Evolutionary conservation across 169 alveolate genomes (phyloP), one percentile per base, ranked within the genome.

Genomic region (Fabrea salina): DNA sequence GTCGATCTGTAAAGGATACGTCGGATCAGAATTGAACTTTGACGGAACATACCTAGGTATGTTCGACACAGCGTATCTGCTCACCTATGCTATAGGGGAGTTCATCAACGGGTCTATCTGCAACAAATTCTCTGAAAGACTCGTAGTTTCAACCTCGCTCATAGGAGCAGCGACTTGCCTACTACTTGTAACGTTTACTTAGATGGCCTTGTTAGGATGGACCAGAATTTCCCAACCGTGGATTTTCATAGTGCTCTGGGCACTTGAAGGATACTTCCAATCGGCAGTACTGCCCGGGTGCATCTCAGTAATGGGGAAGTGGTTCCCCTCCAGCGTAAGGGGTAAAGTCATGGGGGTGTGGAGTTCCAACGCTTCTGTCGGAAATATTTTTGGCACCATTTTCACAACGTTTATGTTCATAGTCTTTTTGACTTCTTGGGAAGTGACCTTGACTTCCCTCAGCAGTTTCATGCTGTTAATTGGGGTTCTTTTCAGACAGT

Each of bases 91-190:
- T 6, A 11, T 74, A 1, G 91, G 91, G 0, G 61, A 80, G 25
- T 75, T 50, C 54, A 74, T 85, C 3, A 75, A 82, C 25, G 91
- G 91, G 11, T 40, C 5, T 27, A 56, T 85, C 7, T 71, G 91
- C n/a, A 88, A 85, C 68, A 71, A 51, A 8, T 32, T 59, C 7
- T 19, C 39, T 5, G 50, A 30, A 16, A 11, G 53, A 44, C 16
- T 16, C 16, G 53, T 44, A 44, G 53, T 44, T 44, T 44, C 53
- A 44, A 16, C 16, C 11, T 11, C 22, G 16, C 16, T 44, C 11
- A 44, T 44, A 11, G 11, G 11, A 44, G 11, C 53, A 16, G 53
- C 53, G 16, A 61, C 33, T 7, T 5, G 50, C 56, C 19, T 30
- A 5, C 19, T 33, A 11, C 11, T 11, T 7, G 53, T 61, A 32